A percentile compares a stretch with the other conserved stretches of the same genome.
Evolutionary conservation across 177 flowering plant genomes (phyloP).

Genomic region (Vitis hybrid): DNA sequence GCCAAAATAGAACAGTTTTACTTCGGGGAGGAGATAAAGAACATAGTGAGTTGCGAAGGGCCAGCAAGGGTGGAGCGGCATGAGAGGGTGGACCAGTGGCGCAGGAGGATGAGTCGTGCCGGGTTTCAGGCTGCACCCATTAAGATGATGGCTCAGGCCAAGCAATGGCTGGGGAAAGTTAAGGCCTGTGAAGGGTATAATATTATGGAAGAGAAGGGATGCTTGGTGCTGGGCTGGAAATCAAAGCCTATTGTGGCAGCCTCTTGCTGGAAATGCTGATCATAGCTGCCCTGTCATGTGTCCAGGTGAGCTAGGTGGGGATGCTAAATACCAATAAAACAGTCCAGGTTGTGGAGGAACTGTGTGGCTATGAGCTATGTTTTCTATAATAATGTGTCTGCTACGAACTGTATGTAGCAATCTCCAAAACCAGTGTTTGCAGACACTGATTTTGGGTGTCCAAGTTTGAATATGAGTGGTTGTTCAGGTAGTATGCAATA

Average conservation of each 20-base stretch:
- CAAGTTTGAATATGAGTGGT: not conserved
- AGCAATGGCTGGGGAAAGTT: conserved; percentile 50
- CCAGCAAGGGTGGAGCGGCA: conserved; percentile 73
- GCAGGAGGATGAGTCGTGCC: conserved; percentile 76
- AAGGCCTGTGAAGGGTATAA: conserved; percentile 59
- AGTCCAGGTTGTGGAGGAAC: not conserved
- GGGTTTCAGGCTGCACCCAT: conserved; percentile 69
- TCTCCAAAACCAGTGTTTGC: not conserved
- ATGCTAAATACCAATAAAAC: not conserved
- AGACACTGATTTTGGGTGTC: not conserved
- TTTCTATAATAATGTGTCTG: not conserved
- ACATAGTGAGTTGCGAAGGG: conserved; percentile 79
- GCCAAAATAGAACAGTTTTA: conserved; percentile 78
- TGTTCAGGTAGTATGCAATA: conserved; percentile 27
- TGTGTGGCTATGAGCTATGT: too few species aligned
- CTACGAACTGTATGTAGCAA: not conserved
- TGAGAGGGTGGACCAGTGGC: conserved; percentile 76
- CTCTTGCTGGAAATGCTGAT: conserved; percentile 77
- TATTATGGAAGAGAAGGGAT: conserved; percentile 72
- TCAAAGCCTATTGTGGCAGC: conserved; percentile 70
- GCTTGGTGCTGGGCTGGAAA: conserved; percentile 78
- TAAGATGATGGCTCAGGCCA: conserved; percentile 51
- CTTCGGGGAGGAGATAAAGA: conserved; percentile 78
- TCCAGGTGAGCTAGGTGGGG: too few species aligned
- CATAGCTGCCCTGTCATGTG: not conserved